Evolutionary conservation across 2,329 filamentous ascomycete genomes (phyloP).

Genomic region (Cercospora sp.): DNA sequence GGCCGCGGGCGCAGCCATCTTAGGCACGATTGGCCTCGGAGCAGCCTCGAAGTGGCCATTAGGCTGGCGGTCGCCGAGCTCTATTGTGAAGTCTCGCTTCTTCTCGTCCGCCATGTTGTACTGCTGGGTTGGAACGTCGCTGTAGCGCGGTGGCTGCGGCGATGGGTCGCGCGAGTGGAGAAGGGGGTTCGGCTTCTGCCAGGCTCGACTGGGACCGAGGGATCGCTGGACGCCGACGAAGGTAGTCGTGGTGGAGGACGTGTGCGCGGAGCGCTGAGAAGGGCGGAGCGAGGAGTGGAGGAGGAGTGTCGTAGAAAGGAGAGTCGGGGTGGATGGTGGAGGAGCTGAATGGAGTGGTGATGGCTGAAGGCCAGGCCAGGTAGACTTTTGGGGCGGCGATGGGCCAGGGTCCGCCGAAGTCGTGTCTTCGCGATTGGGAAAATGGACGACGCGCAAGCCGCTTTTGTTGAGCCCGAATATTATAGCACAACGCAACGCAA

Average conservation of each 20-base stretch:
- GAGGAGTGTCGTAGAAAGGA: background rate
- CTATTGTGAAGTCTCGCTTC: constrained; percentile 74
- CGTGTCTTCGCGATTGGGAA: background rate
- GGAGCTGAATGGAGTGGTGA: background rate
- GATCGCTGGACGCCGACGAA: constrained; percentile 36
- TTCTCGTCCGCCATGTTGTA: constrained; percentile 78
- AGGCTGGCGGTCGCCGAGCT: constrained; percentile 63
- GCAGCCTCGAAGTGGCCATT: constrained; percentile 47
- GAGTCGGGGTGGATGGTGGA: background rate
- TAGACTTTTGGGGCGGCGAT: background rate
- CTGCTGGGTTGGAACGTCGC: constrained; percentile 1
- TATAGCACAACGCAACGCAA: background rate
- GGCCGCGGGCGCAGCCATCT: constrained; percentile 48
- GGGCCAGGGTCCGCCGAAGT: background rate
- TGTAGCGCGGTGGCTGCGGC: constrained; percentile 12
- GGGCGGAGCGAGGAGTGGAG: background rate
- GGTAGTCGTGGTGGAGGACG: constrained; percentile 33
- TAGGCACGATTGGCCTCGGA: constrained; percentile 44
- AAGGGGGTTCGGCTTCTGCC: constrained; percentile 30
- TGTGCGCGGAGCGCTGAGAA: constrained; percentile 20
- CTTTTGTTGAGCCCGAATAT: background rate
- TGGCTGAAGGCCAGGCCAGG: background rate
- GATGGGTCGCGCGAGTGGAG: background rate
- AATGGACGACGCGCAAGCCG: background rate
- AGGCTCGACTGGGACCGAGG: constrained; percentile 29